Evolutionary conservation across 192 early-diverging fungal species (phyloP), one percentile per base, ranked within the genome.

Genomic region (Gryganskiella cystojenkinii): DNA sequence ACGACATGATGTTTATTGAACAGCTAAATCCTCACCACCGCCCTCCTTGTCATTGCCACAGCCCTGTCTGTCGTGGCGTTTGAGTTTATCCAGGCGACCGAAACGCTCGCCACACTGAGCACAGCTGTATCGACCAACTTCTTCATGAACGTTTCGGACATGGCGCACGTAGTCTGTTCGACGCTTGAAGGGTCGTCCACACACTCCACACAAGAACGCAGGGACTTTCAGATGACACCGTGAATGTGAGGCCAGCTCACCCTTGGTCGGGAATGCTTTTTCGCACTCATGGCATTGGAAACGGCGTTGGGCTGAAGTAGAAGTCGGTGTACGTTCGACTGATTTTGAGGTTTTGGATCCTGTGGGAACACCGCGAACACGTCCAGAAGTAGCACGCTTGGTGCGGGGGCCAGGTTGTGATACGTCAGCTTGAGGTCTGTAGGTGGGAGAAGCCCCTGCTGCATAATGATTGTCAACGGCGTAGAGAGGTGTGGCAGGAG

Each of bases 201-300:
- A 78, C 31, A 78, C 68, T 10, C 74, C 74, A 34, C 74, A 78
- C 24, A 78, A 54, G 66, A 78, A 78, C 0, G 74, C 74, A 7
- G 74, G 74, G 14, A 78, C 74, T n/a, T 68, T 78, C 27, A 78
- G 31, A 40, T 78, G 74, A 42, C 74, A 78, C 2, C 74, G 42
- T 0, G 74, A 78, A 61, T 78, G 74, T 11, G 74, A 78, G 8
- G 74, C 74, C 27, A 78, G 34, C 66, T 78, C 74, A 17, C 74
- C 74, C 35, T 78, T 78, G 31, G 74, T 78, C 0, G 74, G 74
- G 67, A 78, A 78, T 2, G 74, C 74, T 47, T 78, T 78, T 24
- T 78, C 74, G 47, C 74, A 78, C 61, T 78, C 74, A 24, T 68
- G 60, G 50, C 74, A 78, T 33, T 68, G 74, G 56, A 78, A 78